Evolutionary conservation across 1,139 yeast genomes (phyloP).

Genomic region (Scheffersomyces lignicola): DNA sequence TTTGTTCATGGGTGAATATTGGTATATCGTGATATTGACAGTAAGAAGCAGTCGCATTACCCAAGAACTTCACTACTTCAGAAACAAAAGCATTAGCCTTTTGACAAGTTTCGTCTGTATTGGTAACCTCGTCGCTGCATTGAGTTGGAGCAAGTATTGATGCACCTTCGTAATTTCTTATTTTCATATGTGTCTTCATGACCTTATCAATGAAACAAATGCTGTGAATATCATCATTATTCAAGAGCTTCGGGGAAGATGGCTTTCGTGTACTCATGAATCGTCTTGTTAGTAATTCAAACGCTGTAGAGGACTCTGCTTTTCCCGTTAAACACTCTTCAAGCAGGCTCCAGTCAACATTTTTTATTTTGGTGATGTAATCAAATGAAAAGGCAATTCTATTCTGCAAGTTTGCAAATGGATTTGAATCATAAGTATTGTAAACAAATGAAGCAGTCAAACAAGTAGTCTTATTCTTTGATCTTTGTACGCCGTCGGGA

Average conservation of each 20-base stretch:
- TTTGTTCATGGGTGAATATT: slow-evolving; percentile 23
- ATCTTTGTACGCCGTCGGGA: too few species aligned
- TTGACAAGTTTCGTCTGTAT: slow-evolving; percentile 6
- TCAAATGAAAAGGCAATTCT: slow-evolving; percentile 32
- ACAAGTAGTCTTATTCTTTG: slow-evolving; percentile 26
- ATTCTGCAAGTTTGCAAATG: slow-evolving; percentile 26
- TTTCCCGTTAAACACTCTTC: slow-evolving; percentile 31
- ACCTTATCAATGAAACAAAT: slow-evolving; percentile 34
- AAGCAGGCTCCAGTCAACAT: slow-evolving; percentile 18
- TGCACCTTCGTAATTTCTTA: slow-evolving; percentile 36
- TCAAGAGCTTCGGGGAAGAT: slow-evolving; percentile 10
- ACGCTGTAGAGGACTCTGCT: slow-evolving; percentile 26
- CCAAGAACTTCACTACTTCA: slow-evolving; percentile 29
- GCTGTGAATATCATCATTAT: slow-evolving; percentile 31
- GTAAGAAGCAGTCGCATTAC: slow-evolving; percentile 25
- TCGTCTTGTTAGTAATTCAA: slow-evolving; percentile 25
- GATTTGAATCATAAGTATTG: slow-evolving; percentile 34
- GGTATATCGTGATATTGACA: slow-evolving; percentile 29
- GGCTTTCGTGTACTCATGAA: too few species aligned
- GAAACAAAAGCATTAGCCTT: slow-evolving; percentile 22
- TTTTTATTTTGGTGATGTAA: slow-evolving; percentile 24
- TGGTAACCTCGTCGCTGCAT: too few species aligned
- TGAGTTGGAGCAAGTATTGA: slow-evolving; percentile 6
- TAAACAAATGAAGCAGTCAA: slow-evolving; percentile 37
- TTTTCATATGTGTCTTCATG: slow-evolving; percentile 31